These are phyloP conservation scores for Candida ulmi DNA, from an alignment of 805 yeast species.

Conservation along the genomic window DNA sequence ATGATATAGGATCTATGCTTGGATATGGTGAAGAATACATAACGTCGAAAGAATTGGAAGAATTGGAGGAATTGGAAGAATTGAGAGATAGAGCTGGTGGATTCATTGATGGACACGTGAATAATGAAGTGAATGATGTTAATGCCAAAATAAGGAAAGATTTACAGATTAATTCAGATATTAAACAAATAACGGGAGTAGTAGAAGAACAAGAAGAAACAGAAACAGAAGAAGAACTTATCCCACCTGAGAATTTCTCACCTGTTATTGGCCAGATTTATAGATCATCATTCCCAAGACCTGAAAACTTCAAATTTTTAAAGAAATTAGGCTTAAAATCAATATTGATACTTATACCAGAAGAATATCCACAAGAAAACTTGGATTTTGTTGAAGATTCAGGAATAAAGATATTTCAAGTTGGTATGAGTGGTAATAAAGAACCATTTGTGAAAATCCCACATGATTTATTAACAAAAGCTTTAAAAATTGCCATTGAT, in stretches of 20 bases:
- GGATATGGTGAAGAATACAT: slow-evolving; percentile 17
- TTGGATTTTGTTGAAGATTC: slow-evolving; percentile 53
- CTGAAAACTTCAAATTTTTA: slow-evolving; percentile 73
- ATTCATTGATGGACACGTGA: too few species aligned
- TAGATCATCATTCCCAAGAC: slow-evolving; percentile 84
- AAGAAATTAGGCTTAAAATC: slow-evolving; percentile 59
- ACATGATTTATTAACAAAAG: slow-evolving; percentile 65
- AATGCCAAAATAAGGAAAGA: slow-evolving; percentile 18
- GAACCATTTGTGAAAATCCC: slow-evolving; percentile 85
- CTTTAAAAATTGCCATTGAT: slow-evolving; percentile 72
- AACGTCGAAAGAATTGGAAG: too few species aligned
- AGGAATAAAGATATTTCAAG: slow-evolving; percentile 68
- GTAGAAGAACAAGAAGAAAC: slow-evolving; percentile 17
- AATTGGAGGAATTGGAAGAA: too few species aligned
- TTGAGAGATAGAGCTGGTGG: too few species aligned
- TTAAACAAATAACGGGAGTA: too few species aligned
- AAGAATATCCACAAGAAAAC: slow-evolving; percentile 82
- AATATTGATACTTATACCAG: slow-evolving; percentile 82
- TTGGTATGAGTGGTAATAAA: slow-evolving; percentile 93
- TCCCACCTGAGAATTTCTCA: slow-evolving; percentile 88
- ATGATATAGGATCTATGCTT: background rate
- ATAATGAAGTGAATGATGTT: background rate
- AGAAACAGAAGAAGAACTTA: slow-evolving; percentile 20
- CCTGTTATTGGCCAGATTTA: slow-evolving; percentile 75
- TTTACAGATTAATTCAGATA: slow-evolving; percentile 2